phyloP scores from a whole-genome alignment of 1,284 basidiomycete species.

The Ganoderma multipileum region DNA sequence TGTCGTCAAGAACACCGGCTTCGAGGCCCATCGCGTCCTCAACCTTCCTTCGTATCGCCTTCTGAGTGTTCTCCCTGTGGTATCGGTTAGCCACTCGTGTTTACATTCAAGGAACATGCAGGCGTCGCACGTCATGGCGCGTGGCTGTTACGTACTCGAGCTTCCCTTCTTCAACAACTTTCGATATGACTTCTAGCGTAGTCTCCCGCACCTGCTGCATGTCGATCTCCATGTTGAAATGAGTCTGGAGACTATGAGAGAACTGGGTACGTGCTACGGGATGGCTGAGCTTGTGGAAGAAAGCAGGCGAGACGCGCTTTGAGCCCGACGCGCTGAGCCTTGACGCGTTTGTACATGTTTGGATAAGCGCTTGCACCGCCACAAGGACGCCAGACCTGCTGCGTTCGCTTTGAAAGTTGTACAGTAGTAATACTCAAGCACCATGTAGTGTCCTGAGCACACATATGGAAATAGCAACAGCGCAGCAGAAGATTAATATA shows the following conservation, averaged over 20 bases:
- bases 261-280: background rate
- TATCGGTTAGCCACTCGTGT: background rate
- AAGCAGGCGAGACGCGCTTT: slow-evolving; percentile 16
- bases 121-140: background rate
- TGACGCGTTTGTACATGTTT: slow-evolving; percentile 28
- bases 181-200: slow-evolving; percentile 15
- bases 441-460: no score
- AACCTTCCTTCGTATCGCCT: slow-evolving; percentile 53
- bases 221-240: slow-evolving; percentile 13
- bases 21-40: slow-evolving; percentile 51
- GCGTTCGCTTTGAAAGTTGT: no score
- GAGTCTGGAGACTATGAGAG: background rate
- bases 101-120: background rate
- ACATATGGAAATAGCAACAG: background rate
- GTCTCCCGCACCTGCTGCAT: slow-evolving; percentile 14
- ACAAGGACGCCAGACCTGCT: background rate
- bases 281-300: background rate
- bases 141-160: slow-evolving; percentile 18
- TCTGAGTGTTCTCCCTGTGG: slow-evolving; percentile 52
- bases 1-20: slow-evolving; percentile 46
- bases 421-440: no score
- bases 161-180: slow-evolving; percentile 17
- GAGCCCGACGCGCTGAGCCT: slow-evolving; percentile 2
- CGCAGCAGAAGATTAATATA: slow-evolving; percentile 15
- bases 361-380: slow-evolving; percentile 4